phyloP scores from a whole-genome alignment of 345 rosid species.

The Citrus australasica region DNA sequence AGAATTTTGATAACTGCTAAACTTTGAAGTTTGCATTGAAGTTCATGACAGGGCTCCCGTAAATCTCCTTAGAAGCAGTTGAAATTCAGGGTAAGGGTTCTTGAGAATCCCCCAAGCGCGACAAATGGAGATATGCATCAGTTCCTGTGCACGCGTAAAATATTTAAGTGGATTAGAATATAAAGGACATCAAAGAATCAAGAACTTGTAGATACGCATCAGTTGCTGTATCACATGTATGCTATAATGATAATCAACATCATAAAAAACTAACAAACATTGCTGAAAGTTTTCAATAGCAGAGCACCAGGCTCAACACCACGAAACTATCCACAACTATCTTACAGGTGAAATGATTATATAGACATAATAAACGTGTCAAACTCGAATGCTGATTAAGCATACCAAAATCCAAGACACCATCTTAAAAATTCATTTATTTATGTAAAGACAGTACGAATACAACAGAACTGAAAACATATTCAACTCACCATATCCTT shows the following conservation, averaged over 20 bases:
- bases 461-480: not conserved
- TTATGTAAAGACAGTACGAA: not conserved
- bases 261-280: not conserved
- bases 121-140: conserved; percentile 76
- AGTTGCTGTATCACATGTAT: not conserved
- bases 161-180: not conserved
- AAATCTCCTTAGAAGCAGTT: conserved; percentile 39
- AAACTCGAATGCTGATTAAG: not conserved
- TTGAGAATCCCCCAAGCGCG: conserved; percentile 63
- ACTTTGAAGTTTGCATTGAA: not conserved
- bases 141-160: conserved; percentile 48
- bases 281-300: not conserved
- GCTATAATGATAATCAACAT: not conserved
- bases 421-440: not conserved
- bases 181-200: not conserved
- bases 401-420: not conserved
- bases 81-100: conserved; percentile 64
- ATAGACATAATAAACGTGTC: not conserved
- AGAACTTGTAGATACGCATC: not conserved
- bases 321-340: too few species aligned
- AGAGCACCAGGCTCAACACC: too few species aligned
- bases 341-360: too few species aligned
- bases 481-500: conserved; percentile 92
- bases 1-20: not conserved
- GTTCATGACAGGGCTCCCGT: conserved; percentile 59